phyloP scores from a whole-genome alignment of 768 basidiomycete species.

The Tylopilus vinaceipallidus region DNA sequence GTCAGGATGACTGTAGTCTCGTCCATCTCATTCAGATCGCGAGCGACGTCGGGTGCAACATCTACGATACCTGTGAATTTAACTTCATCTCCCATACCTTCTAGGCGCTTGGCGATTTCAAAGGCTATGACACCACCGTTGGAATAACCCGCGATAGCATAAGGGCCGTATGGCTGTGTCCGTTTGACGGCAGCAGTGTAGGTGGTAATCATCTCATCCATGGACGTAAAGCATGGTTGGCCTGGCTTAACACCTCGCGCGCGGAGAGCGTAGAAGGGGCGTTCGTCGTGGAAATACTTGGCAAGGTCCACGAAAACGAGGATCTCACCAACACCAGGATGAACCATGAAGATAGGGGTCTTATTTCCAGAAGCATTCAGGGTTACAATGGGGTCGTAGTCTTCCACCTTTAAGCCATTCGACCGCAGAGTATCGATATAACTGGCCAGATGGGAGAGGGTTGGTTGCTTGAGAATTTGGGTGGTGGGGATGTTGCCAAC shows the following conservation, averaged over 20 bases:
- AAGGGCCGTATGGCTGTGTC: neutral
- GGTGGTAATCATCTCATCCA: neutral
- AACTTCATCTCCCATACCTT: neutral
- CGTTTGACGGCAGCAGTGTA: neutral
- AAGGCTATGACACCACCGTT: neutral
- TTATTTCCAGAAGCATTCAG: neutral
- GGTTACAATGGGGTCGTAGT: slow-evolving; percentile 1
- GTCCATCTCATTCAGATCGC: neutral
- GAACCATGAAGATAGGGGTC: neutral
- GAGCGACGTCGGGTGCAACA: neutral
- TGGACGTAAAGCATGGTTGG: neutral
- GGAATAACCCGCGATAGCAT: neutral
- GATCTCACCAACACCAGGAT: neutral
- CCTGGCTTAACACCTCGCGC: neutral
- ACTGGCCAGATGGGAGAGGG: neutral
- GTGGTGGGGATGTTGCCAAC: neutral
- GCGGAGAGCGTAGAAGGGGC: neutral
- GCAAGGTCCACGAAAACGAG: neutral
- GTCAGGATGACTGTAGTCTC: neutral
- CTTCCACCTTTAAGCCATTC: neutral
- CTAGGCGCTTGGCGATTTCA: neutral
- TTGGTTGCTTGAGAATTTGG: neutral
- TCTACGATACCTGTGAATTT: neutral
- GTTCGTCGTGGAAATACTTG: neutral
- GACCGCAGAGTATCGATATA: neutral